Base-by-base conservation (phyloP, 805 yeast species). In the Hanseniaspora osmophila region DNA sequence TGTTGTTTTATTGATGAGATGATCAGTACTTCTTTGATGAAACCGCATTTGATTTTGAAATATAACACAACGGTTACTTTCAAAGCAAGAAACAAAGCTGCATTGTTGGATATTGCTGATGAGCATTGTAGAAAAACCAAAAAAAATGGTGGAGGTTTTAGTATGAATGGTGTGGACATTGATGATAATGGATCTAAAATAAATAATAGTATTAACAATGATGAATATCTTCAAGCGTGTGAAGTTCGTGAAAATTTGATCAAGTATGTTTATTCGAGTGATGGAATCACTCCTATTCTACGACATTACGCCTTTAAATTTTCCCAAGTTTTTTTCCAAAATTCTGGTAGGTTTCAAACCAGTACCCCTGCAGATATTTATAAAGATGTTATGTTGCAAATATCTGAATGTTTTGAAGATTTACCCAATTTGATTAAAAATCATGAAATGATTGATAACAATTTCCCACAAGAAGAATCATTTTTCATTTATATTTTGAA, bases 1-100 rank as follows among this genome's bases (percentile, higher is more conserved):
- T 50, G 52, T 42, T 49, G 49, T 17, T 44, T 45, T 35, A 40
- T 44, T 27, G 52, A 50, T 41, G 44, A 44, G 11, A 40, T 46
- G 30, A 17, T 48, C 16, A 37, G 45, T 27, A 41, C 40, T 2
- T 43, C 43, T 3, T 45, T 46, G 12, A 22, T 22, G 27, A 48
- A 44, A 32, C 52, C 52, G 9, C 43, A 48, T 15, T 43, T 50
- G 44, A 48, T 50, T 33, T 43, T 49, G 30, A 40, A 50, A 11
- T 50, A 50, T 38, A 49, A 47, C n/a, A 43, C 49, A 13, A 50
- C 51, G 13, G 39, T 46, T 6, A 29, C 40, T 16, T 46, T 46
- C 32, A 13, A n/a, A 10, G 19, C 43, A 30, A 43, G 43, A 33
- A 46, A 27, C 29, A 43, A 40, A 12, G 30, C 44, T 6, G 40